Conservation (phyloP, 2,329 filamentous ascomycete species). For the Fusarium agapanthi region DNA sequence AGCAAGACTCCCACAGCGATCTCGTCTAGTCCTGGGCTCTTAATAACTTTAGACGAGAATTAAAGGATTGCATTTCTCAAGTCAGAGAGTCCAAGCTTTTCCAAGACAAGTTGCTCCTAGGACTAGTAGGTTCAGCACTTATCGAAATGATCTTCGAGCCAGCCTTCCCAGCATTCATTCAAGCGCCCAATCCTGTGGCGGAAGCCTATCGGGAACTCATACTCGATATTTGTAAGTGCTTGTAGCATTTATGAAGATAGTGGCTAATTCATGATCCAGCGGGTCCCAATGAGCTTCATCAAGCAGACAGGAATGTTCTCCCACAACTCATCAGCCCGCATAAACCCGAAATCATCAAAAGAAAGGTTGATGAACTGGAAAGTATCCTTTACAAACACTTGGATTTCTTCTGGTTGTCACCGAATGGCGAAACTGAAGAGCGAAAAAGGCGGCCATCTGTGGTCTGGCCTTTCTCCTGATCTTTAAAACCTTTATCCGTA, state of each 20-base stretch:
- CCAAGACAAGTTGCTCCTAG: background rate
- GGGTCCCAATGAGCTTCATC: background rate
- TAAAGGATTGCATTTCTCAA: background rate
- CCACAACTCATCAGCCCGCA: background rate
- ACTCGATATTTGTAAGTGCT: background rate
- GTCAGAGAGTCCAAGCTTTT: fast-evolving
- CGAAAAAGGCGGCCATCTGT: background rate
- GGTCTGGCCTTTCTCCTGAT: background rate
- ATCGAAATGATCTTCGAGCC: background rate
- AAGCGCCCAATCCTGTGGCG: fast-evolving
- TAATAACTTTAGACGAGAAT: fast-evolving
- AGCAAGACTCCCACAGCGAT: background rate
- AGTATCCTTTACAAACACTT: background rate
- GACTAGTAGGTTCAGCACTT: fast-evolving
- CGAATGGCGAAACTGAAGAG: background rate
- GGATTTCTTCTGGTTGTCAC: background rate
- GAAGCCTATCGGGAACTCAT: background rate
- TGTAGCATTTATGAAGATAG: too few species aligned
- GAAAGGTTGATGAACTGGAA: background rate
- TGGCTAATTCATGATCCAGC: background rate
- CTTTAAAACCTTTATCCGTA: too few species aligned
- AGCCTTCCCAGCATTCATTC: background rate
- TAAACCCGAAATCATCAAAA: background rate
- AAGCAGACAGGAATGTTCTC: background rate
- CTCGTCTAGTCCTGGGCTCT: background rate